Evolutionary conservation across 2,329 filamentous ascomycete species (phyloP), one percentile per base, ranked within the genome.

Genomic region (Paecilomyces fulvus): DNA sequence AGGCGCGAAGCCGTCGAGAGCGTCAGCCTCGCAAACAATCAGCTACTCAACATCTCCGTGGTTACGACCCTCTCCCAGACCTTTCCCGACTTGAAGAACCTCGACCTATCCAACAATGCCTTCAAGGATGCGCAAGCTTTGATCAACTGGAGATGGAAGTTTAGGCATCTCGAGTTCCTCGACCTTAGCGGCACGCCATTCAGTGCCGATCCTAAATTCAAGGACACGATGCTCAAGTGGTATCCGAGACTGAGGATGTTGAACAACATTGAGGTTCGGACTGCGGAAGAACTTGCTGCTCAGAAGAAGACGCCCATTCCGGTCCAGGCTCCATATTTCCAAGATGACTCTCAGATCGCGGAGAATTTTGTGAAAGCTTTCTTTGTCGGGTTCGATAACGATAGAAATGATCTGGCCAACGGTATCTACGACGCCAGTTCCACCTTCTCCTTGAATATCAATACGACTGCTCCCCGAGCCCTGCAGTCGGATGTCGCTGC

Each of bases 21-120:
- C 67, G 86, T 97, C 64, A 89, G 87, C 37, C 81, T 99, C 11
- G 85, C 88, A 17, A 83, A 84, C 69, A 97, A 97, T 72, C 84
- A 84, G 58, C 84, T 97, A 50, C 77, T 83, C 53, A 86, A 88
- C 60, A 82, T 96, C 37, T 71, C 77, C 20, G 81, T 87, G 54
- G 87, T 97, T 53, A 89, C 87, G 53, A 80, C 84, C 1, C 80
- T 97, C 1, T 85, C 90, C 9, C 82, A 84, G 54, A 90, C 89
- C 0, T 89, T 97, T 55, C 90, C 92, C 0, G 87, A 92, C 59
- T 78, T 97, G 58, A 86, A 90, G 69, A 92, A 96, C 62, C 83
- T 99, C 11, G 92, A 96, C 63, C 81, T 97, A 25, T 94, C 90
- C 55, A 83, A 86, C 67, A 97, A 97, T 73, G 83, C 85, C 46